Evolutionary conservation across 495 filamentous ascomycete genomes (phyloP).

Genomic region (Xylaria telfairii): DNA sequence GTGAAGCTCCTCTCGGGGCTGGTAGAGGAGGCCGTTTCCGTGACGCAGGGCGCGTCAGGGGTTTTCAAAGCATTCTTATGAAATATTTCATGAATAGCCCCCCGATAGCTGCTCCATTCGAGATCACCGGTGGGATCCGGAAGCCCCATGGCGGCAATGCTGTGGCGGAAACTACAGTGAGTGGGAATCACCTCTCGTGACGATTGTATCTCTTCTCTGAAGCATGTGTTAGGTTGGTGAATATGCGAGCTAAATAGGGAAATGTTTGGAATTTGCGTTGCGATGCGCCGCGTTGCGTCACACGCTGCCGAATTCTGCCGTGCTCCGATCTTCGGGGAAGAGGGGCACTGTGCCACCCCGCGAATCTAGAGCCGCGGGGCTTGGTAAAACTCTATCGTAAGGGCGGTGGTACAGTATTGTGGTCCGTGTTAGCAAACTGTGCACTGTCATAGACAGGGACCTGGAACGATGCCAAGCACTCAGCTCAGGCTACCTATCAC

Average conservation of each 20-base stretch:
- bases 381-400: no score
- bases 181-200: background rate
- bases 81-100: slow-evolving; percentile 77
- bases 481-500: no score
- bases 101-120: slow-evolving; percentile 82
- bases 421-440: background rate
- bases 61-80: slow-evolving; percentile 56
- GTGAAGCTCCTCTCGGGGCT: slow-evolving; percentile 73
- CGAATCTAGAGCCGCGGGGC: no score
- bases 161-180: background rate
- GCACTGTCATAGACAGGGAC: no score
- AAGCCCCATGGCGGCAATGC: slow-evolving; percentile 41
- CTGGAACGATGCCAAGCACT: no score
- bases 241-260: no score
- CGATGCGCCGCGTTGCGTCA: no score
- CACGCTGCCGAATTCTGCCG: background rate
- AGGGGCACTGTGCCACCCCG: no score
- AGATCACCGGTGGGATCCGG: slow-evolving; percentile 81
- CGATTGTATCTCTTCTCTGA: background rate
- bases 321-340: slow-evolving; percentile 7
- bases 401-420: no score
- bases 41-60: background rate
- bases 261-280: slow-evolving; percentile 5
- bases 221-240: background rate
- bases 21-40: slow-evolving; percentile 68